These are phyloP conservation scores for Globisporangium middletonii DNA, from an alignment of 352 stramenopile species.

Conservation along the genomic window DNA sequence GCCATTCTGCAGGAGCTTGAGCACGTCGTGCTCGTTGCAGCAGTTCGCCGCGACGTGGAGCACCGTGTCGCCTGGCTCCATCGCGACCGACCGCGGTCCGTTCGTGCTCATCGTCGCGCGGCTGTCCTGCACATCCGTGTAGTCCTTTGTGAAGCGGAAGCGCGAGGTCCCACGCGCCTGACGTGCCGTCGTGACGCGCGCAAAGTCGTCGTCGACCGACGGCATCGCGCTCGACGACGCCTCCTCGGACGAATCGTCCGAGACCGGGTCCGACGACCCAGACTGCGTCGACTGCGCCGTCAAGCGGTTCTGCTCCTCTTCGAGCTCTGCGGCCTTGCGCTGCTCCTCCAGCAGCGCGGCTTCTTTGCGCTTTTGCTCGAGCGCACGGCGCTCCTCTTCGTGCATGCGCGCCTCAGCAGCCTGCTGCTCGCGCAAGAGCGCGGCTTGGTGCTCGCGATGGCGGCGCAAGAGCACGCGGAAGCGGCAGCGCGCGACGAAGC, in stretches of 20 bases:
- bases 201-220: constrained; percentile 13
- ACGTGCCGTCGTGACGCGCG: constrained; percentile 14
- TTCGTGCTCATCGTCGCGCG: constrained; percentile 29
- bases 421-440: constrained; percentile 31
- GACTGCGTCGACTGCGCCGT: constrained; percentile 44
- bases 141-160: constrained; percentile 84
- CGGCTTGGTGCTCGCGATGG: constrained; percentile 39
- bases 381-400: constrained; percentile 27
- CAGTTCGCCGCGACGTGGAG: constrained; percentile 84
- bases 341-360: constrained; percentile 30
- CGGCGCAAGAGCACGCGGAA: constrained; percentile 48
- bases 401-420: constrained; percentile 24
- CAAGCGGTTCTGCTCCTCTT: constrained; percentile 50
- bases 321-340: constrained; percentile 35
- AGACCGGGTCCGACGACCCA: constrained; percentile 61
- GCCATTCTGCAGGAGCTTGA: constrained; percentile 82
- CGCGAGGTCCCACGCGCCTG: constrained; percentile 43
- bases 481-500: constrained; percentile 49
- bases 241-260: constrained; percentile 67
- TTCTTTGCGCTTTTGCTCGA: constrained; percentile 14
- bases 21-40: constrained; percentile 81
- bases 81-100: constrained; percentile 67
- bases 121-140: constrained; percentile 38
- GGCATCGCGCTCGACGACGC: constrained; percentile 12
- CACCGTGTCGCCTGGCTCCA: constrained; percentile 83